Evolutionary conservation across 108 stramenopile species (phyloP), one percentile per base, ranked within the genome.

Genomic region (Fistulifera solaris): DNA sequence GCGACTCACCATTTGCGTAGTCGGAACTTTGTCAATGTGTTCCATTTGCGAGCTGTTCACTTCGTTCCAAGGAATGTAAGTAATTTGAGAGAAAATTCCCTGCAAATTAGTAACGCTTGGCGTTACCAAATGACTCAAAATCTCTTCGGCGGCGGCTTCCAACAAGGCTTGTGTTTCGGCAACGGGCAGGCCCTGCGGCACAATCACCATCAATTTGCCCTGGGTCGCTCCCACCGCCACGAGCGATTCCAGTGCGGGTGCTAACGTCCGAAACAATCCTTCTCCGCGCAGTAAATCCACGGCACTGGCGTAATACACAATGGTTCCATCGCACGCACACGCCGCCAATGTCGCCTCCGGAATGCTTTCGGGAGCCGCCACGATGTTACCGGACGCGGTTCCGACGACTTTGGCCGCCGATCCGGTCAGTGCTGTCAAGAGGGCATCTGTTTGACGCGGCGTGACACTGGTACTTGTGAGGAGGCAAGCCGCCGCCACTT

Each of bases 201-300:
- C 66, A 45, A 89, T 81, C 18, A 89, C 68, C 35, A 85, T 52
- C 25, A 75, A 62, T 1, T 73, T 66, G 22, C 66, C 46, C 24
- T 66, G 63, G 11, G 31, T 38, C 12, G 54, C 23, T 11, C 19
- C 25, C 28, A 62, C 64, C 1, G 50, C 54, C 59, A 91, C 40
- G 52, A 86, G 49, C 11, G 73, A 67, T 58, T 91, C 85, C 47
- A 91, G 68, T 14, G 85, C 89, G 10, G 89, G 85, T 0, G 73
- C 89, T 6, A 91, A 60, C 4, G 55, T 73, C 27, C 83, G 80
- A 38, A 91, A 58, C 25, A 51, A 27, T 45, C 89, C 89, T 67
- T 91, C 89, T 0, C 85, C 85, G 1, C 85, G 67, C 13, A 60
- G 55, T 5, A 85, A 64, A 57, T 91, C 89, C 23, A 75, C 69